phyloP scores from a whole-genome alignment of 1,139 yeast genomes.

The Blastobotrys proliferans region DNA sequence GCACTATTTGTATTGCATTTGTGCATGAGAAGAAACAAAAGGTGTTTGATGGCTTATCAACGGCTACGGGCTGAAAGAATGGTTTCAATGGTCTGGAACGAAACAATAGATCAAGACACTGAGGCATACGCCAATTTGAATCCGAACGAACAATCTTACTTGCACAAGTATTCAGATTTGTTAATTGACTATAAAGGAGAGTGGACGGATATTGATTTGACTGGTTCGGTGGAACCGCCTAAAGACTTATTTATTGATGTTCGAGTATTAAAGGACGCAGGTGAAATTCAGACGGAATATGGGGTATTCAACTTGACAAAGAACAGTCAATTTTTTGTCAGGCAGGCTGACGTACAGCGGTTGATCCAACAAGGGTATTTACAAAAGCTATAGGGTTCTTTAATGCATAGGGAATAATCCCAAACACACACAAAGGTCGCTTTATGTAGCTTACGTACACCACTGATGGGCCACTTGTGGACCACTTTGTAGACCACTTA shows the following conservation, averaged over 20 bases:
- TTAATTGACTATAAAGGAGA: conserved; percentile 73
- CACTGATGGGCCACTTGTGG: too few species aligned
- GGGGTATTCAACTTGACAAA: conserved; percentile 95
- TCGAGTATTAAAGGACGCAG: conserved; percentile 81
- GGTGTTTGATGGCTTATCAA: conserved; percentile 85
- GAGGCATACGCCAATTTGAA: conserved; percentile 50
- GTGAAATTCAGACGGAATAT: conserved; percentile 90
- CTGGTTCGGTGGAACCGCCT: conserved; percentile 88
- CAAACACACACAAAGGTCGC: too few species aligned
- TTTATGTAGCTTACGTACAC: too few species aligned
- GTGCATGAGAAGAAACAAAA: conserved; percentile 79
- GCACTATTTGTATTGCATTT: conserved; percentile 78
- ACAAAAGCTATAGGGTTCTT: conserved; percentile 57
- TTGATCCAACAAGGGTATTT: conserved; percentile 91
- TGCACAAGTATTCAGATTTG: conserved; percentile 64
- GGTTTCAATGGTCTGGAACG: conserved; percentile 70
- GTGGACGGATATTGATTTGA: conserved; percentile 79
- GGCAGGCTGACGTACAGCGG: conserved; percentile 91
- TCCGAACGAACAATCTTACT: conserved; percentile 77
- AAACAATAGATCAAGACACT: conserved; percentile 34
- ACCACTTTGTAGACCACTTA: too few species aligned
- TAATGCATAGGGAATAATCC: too few species aligned
- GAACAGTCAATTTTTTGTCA: conserved; percentile 89
- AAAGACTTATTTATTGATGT: conserved; percentile 89
- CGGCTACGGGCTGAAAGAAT: conserved; percentile 63